These are phyloP conservation scores for Orbilia oligospora DNA, from an alignment of 2,329 filamentous ascomycete genomes.

Conservation along the genomic window DNA sequence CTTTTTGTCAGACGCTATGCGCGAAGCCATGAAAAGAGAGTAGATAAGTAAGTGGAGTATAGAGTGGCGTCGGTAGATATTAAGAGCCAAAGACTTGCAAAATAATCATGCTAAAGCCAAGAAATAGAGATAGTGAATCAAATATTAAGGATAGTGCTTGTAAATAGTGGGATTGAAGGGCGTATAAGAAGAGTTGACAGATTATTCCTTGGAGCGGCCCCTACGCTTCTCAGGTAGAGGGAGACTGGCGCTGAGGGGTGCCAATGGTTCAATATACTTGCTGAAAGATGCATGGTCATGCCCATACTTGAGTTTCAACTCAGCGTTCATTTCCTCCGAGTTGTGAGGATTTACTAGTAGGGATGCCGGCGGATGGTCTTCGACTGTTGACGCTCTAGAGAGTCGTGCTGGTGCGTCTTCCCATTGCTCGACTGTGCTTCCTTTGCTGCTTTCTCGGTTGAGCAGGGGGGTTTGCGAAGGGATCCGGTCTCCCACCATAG, in stretches of 20 bases:
- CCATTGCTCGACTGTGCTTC: constrained; percentile 37
- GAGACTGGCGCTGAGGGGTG: constrained; percentile 21
- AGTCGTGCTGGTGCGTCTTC: constrained; percentile 42
- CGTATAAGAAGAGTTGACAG: neutral
- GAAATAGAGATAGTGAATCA: neutral
- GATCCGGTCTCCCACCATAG: constrained; percentile 19
- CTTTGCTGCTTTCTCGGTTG: constrained; percentile 30
- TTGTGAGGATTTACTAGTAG: constrained; percentile 36
- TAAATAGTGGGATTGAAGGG: neutral
- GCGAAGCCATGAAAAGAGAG: constrained; percentile 5
- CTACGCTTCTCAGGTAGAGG: constrained; percentile 27
- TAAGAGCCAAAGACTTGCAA: neutral
- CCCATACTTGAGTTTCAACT: constrained; percentile 40
- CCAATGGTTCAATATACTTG: constrained; percentile 45
- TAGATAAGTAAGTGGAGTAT: neutral
- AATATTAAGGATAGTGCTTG: constrained; percentile 29
- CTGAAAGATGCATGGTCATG: constrained; percentile 26
- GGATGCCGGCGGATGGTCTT: constrained; percentile 44
- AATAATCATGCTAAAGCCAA: neutral
- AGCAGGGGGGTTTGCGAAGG: constrained; percentile 20
- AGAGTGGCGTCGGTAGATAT: neutral
- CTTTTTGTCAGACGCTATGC: constrained; percentile 9
- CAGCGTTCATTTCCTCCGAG: constrained; percentile 38
- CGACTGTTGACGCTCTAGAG: constrained; percentile 45
- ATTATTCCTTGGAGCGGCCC: constrained; percentile 7